Conservation (phyloP, 2,329 filamentous ascomycete genomes). For the Lachnellula hyalina region DNA sequence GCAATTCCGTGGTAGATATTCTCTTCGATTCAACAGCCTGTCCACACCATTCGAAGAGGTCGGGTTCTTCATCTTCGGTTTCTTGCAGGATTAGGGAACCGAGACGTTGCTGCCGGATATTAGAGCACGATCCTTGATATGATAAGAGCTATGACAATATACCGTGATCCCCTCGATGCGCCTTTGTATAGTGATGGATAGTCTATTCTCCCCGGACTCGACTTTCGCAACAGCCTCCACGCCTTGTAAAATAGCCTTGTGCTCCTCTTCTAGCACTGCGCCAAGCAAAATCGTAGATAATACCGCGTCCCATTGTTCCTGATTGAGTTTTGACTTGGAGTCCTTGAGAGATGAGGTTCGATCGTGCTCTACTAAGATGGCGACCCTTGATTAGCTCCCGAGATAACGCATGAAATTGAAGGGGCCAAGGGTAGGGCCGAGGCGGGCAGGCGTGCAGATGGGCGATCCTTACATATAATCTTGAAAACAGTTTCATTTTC, state of each 20-base stretch:
- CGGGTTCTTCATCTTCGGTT: slow-evolving; percentile 48
- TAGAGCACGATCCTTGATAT: slow-evolving; percentile 6
- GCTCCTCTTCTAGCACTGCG: slow-evolving; percentile 35
- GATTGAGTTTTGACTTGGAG: slow-evolving; percentile 48
- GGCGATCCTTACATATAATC: slow-evolving; percentile 24
- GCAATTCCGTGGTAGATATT: slow-evolving; percentile 11
- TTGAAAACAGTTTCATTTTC: slow-evolving; percentile 38
- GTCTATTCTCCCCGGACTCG: slow-evolving; percentile 38
- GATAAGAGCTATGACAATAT: slow-evolving; percentile 28
- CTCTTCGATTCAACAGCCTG: slow-evolving; percentile 41
- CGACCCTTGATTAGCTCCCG: slow-evolving; percentile 21
- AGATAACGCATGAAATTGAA: slow-evolving; percentile 27
- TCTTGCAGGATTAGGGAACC: slow-evolving; percentile 56
- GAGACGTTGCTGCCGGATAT: slow-evolving; percentile 54
- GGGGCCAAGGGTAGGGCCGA: slow-evolving; percentile 16
- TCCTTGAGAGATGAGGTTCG: slow-evolving; percentile 47
- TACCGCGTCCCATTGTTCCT: slow-evolving; percentile 62
- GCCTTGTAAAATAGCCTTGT: slow-evolving; percentile 50
- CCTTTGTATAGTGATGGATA: slow-evolving; percentile 61
- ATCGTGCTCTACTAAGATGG: slow-evolving; percentile 49
- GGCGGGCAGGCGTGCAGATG: slow-evolving; percentile 16
- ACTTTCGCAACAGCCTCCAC: slow-evolving; percentile 59
- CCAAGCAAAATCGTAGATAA: slow-evolving; percentile 52
- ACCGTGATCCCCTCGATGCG: slow-evolving; percentile 65
- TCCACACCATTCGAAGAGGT: slow-evolving; percentile 66